Conservation (phyloP, 2,329 filamentous ascomycete genomes). For the Trichoderma asperellum region DNA sequence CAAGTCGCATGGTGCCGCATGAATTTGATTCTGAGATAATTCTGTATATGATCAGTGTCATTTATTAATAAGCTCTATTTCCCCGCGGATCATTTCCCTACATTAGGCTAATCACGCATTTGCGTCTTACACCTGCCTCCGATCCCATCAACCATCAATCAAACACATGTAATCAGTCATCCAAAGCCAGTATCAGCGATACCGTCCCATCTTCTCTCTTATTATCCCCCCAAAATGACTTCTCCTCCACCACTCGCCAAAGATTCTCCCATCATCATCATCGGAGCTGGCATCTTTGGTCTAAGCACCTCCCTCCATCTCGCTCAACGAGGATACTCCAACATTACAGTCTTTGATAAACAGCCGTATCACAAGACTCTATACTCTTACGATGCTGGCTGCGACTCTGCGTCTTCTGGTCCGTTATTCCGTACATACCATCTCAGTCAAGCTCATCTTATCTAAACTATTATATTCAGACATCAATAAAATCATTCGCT, state of each 20-base stretch:
- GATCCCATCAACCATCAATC: not conserved
- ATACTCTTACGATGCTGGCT: slow-evolving; percentile 48
- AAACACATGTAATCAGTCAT: not conserved
- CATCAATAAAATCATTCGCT: slow-evolving; percentile 45
- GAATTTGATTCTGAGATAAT: not conserved
- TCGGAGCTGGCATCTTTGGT: slow-evolving; percentile 41
- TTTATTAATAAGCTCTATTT: not conserved
- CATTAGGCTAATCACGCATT: slow-evolving; percentile 8
- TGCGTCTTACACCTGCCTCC: not conserved
- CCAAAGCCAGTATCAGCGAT: not conserved
- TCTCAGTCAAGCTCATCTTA: not conserved
- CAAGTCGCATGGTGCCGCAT: not conserved
- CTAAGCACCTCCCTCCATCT: slow-evolving; percentile 43
- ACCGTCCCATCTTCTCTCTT: not conserved
- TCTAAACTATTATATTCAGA: slow-evolving; percentile 32
- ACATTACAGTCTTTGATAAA: slow-evolving; percentile 54
- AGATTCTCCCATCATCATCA: slow-evolving; percentile 32
- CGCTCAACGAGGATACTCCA: slow-evolving; percentile 47
- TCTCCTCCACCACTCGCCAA: not conserved
- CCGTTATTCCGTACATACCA: not conserved
- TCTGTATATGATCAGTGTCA: not conserved
- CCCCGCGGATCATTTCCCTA: not conserved
- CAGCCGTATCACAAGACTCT: slow-evolving; percentile 46
- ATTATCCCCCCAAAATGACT: not conserved
- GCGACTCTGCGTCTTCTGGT: slow-evolving; percentile 51